Evolutionary conservation across 495 filamentous ascomycete genomes (phyloP).

Genomic region (Thermothielavioides terrestris): DNA sequence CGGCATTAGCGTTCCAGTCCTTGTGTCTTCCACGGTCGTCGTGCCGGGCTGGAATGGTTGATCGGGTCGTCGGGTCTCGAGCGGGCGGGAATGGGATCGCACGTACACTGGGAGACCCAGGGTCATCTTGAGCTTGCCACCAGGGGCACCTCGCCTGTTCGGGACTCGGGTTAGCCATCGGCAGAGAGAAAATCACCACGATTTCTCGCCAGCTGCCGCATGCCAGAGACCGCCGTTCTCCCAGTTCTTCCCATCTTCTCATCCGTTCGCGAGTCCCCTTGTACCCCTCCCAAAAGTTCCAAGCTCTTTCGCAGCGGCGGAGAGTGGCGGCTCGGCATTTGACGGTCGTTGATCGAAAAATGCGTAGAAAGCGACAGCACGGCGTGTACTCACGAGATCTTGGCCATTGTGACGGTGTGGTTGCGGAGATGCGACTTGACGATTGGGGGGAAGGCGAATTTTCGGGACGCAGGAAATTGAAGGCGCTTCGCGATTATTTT

Average conservation of each 20-base stretch:
- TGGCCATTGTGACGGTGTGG: slow-evolving; percentile 41
- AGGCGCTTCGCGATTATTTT: slow-evolving; percentile 28
- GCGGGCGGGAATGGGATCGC: slow-evolving; percentile 9
- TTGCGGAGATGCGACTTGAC: slow-evolving; percentile 28
- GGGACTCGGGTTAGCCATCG: slow-evolving; percentile 20
- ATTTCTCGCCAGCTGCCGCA: not conserved
- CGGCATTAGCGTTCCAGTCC: slow-evolving; percentile 15
- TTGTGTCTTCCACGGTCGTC: not conserved
- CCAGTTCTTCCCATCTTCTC: not conserved
- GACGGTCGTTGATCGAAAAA: slow-evolving; percentile 1
- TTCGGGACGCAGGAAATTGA: slow-evolving; percentile 29
- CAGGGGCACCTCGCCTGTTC: slow-evolving; percentile 78
- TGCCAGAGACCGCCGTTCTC: not conserved
- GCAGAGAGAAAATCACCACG: too few relatives aligned
- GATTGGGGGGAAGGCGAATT: slow-evolving; percentile 29
- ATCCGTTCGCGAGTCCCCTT: not conserved
- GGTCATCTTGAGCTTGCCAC: slow-evolving; percentile 99
- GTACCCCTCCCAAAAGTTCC: slow-evolving; percentile 9
- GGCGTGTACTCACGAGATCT: slow-evolving; percentile 37
- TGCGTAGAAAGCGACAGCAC: not conserved
- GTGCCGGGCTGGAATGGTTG: not conserved
- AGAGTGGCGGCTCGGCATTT: slow-evolving; percentile 3
- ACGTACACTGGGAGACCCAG: slow-evolving; percentile 99
- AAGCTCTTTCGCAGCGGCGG: not conserved
- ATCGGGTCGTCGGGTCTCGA: slow-evolving; percentile 9